Evolutionary conservation across 2,329 filamentous ascomycete species (phyloP).

Genomic region (Colletotrichum sp.): DNA sequence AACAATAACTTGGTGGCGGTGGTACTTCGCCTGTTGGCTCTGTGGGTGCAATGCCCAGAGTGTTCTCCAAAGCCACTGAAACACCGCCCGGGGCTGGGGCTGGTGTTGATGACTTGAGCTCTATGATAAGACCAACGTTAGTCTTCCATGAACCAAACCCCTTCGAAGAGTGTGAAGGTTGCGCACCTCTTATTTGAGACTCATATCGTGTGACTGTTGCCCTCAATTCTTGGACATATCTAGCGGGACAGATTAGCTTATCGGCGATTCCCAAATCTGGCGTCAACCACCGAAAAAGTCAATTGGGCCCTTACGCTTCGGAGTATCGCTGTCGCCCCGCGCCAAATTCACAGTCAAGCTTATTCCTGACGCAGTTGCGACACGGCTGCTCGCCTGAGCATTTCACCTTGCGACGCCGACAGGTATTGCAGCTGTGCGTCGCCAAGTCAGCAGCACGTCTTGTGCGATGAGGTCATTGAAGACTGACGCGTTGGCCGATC

Average conservation of each 20-base stretch:
- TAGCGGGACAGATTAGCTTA: background rate
- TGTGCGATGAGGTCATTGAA: background rate
- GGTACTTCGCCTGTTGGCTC: slow-evolving; percentile 13
- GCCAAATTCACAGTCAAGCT: slow-evolving; percentile 36
- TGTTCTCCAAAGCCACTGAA: background rate
- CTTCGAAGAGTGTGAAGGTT: accelerated
- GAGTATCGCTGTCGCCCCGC: slow-evolving; percentile 19
- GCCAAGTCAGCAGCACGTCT: background rate
- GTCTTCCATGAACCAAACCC: too few relatives aligned
- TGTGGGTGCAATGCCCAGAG: slow-evolving; percentile 10
- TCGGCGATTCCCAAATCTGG: background rate
- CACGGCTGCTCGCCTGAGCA: slow-evolving; percentile 36
- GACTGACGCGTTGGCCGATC: slow-evolving; percentile 20
- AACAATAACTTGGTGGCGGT: slow-evolving; percentile 12
- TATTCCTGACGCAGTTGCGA: slow-evolving; percentile 35
- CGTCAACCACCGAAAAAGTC: background rate
- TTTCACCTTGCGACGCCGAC: slow-evolving; percentile 38
- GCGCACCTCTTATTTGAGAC: background rate
- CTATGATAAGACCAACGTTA: background rate
- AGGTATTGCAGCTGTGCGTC: slow-evolving; percentile 20
- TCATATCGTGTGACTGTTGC: slow-evolving; percentile 8
- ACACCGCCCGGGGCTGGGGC: background rate
- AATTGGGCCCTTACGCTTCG: slow-evolving; percentile 7
- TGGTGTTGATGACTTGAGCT: slow-evolving; percentile 1
- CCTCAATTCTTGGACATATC: slow-evolving; percentile 15